Evolutionary conservation across 1,284 basidiomycete genomes (phyloP), one percentile per base, ranked within the genome.

Genomic region (Ganoderma multipileum): DNA sequence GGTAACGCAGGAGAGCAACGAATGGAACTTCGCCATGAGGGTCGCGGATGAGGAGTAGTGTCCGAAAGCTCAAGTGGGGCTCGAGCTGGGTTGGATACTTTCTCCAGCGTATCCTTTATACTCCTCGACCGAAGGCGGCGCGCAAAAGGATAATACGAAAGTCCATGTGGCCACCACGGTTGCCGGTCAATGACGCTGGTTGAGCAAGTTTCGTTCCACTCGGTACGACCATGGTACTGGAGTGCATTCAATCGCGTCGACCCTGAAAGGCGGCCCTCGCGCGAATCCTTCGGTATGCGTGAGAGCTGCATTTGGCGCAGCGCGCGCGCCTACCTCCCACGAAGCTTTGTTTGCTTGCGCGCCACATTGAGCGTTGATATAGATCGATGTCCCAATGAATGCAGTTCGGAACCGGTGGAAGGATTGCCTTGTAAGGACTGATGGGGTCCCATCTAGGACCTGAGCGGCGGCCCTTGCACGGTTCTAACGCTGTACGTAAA

Each of bases 241-340:
- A 42, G 44, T 20, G 59, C 26, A 62, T 58, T 68, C 61, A 65
- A 61, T 69, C 61, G 52, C 8, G n/a, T n/a, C 61, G 61, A 61
- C 68, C 71, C 71, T 69, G 71, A 63, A 67, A 26, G 58, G 71
- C 71, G 71, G 68, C 58, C 64, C 47, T 72, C 71, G 71, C 71
- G 71, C 66, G 71, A 72, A 70, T 38, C 47, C 20, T 54, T 36
- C 38, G 60, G 62, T 30, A n/a, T 14, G 54, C 66, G 68, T 72
- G 71, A 63, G 71, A 72, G 64, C 42, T 12, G 14, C 23, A 7
- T 47, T 57, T 33, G 62, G 65, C 44, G 44, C 58, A 42, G 52
- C 28, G 44, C 44, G 44, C 50, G 28, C 23, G n/a, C 23, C 62
- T 63, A 57, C 66, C 58, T 65, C 66, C 60, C 68, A 66, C 52